Base-by-base conservation (phyloP, 805 yeast genomes). In the Ogataea philodendri region DNA sequence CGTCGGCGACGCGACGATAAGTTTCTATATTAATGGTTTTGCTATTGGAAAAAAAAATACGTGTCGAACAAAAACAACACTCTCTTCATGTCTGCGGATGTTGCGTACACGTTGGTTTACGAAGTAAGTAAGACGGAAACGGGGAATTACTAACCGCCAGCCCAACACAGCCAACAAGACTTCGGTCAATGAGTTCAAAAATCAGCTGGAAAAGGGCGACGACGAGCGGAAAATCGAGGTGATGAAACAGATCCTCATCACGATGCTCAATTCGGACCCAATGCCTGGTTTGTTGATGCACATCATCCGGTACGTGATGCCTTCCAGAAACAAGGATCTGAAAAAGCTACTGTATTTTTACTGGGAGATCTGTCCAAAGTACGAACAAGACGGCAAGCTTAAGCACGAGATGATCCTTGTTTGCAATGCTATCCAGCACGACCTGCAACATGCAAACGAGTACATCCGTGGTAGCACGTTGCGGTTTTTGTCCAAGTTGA, bases 391-490 rank as follows among this genome's bases (percentile, higher is more conserved):
- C 35, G 97, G 97, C 4, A 87, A 86, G 61, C 76, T 94, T 72
- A 86, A 86, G 66, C 97, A 90, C 62, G 99, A 93, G 67, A 93
- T 93, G 97, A 90, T 94, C 63, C 76, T 93, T 46, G 97, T 90
- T 32, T 93, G 97, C 69, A 94, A 94, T 62, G 96, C 97, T 35
- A 87, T 93, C 55, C 95, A 93, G 63, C 89, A 88, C 62, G 99
- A 93, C 60, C 74, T 93, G 52, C 97, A 89, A 65, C 98, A 94
- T 65, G 96, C 98, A 33, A 93, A 93, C 69, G 98, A 93, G 65
- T 93, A 82, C 59, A 83, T 93, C 47, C 78, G 97, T 55, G 99
- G 99, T 50, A 87, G 87, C 54, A 90, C 97, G 7, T 71, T 93
- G 62, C 78, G 97, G 55, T 90, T 88, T 62, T 72, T 94, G 55